phyloP scores from a whole-genome alignment of 2,329 filamentous ascomycete genomes.

The Fusarium sp. region DNA sequence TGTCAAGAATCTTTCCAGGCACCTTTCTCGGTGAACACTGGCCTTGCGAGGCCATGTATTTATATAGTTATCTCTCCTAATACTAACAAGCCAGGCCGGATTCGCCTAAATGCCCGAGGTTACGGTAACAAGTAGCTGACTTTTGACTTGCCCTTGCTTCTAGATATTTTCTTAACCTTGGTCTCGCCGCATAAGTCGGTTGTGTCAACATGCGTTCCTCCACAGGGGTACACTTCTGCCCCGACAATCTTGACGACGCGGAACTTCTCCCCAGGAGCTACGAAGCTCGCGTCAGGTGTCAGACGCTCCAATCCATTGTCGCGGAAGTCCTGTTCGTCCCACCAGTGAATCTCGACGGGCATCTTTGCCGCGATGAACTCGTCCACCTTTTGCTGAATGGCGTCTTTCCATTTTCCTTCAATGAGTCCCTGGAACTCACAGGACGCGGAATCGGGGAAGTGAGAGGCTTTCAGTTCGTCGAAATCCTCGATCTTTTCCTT shows the following conservation, averaged over 20 bases:
- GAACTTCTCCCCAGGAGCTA: constrained; percentile 61
- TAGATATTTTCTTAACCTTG: constrained; percentile 72
- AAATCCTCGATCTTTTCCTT: constrained; percentile 64
- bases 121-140: constrained; percentile 39
- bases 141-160: constrained; percentile 41
- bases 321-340: constrained; percentile 72
- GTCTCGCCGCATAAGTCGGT: constrained; percentile 71
- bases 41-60: background rate
- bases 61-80: background rate
- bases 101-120: background rate
- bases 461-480: constrained; percentile 77
- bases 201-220: constrained; percentile 77
- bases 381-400: constrained; percentile 72
- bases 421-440: constrained; percentile 78
- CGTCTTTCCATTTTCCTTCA: constrained; percentile 69
- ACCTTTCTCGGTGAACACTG: background rate
- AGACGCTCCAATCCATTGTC: constrained; percentile 66
- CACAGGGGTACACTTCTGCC: constrained; percentile 78
- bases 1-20: background rate
- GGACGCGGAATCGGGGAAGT: constrained; percentile 75
- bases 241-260: constrained; percentile 77
- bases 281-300: constrained; percentile 59
- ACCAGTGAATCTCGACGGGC: constrained; percentile 73
- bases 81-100: background rate
- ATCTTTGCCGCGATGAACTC: constrained; percentile 66